These are phyloP conservation scores for Microstegium vimineum DNA, from an alignment of 176 grass and related monocot genomes.

Conservation along the genomic window DNA sequence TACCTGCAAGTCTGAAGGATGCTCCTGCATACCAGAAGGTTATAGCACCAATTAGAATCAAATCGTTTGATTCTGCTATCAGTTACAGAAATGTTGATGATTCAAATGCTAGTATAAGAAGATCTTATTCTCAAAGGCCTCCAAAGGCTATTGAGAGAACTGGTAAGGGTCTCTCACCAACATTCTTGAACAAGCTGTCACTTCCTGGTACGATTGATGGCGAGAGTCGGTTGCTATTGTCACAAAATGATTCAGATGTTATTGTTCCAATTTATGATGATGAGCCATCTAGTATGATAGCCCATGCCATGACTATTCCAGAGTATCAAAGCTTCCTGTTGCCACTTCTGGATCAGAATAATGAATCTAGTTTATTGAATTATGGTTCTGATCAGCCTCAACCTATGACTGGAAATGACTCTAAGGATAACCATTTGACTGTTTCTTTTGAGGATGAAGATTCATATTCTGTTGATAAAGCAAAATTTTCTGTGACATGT, in stretches of 20 bases:
- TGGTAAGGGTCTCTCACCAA: slow-evolving; percentile 29
- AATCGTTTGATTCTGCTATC: slow-evolving; percentile 78
- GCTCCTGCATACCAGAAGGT: slow-evolving; percentile 45
- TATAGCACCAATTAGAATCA: slow-evolving; percentile 59
- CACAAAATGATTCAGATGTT: slow-evolving; percentile 41
- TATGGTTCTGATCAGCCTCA: slow-evolving; percentile 44
- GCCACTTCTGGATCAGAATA: slow-evolving; percentile 28
- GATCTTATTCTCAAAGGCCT: slow-evolving; percentile 83
- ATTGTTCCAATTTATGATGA: slow-evolving; percentile 88
- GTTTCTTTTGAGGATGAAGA: slow-evolving; percentile 80
- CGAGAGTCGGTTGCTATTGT: slow-evolving; percentile 53
- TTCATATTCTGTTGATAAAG: slow-evolving; percentile 63
- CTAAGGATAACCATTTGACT: slow-evolving; percentile 63
- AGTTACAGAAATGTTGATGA: slow-evolving; percentile 41
- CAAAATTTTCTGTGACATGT: slow-evolving; percentile 87
- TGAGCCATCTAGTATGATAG: slow-evolving; percentile 91
- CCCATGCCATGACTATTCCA: slow-evolving; percentile 75
- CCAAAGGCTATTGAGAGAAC: slow-evolving; percentile 50
- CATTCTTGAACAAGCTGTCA: slow-evolving; percentile 45
- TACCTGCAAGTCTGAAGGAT: slow-evolving; percentile 35
- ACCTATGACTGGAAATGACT: slow-evolving; percentile 40
- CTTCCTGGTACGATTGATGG: slow-evolving; percentile 41
- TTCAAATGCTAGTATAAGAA: slow-evolving; percentile 52
- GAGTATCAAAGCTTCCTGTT: slow-evolving; percentile 60
- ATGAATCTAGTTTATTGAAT: slow-evolving; percentile 25